phyloP scores from a whole-genome alignment of 768 basidiomycete species.

The Serendipita vermifera region DNA sequence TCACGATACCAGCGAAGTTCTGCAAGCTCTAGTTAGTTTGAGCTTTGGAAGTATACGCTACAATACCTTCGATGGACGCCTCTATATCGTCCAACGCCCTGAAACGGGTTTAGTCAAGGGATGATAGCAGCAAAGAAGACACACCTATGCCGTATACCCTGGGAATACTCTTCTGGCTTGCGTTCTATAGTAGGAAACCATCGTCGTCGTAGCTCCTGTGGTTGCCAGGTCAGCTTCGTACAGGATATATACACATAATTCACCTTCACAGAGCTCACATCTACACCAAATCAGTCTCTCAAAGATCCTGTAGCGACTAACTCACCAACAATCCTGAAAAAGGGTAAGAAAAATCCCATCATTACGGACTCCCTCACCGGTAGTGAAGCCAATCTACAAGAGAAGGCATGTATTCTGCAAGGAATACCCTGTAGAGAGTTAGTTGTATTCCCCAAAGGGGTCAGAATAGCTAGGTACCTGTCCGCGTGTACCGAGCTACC shows the following conservation, averaged over 20 bases:
- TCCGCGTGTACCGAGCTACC: conserved; percentile 84
- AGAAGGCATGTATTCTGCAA: conserved; percentile 67
- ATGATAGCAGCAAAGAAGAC: conserved; percentile 10
- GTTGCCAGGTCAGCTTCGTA: background rate
- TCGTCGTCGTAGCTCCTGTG: conserved; percentile 56
- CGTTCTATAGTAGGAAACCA: conserved; percentile 42
- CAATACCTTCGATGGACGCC: conserved; percentile 55
- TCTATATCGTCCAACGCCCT: conserved; percentile 66
- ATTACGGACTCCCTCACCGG: conserved; percentile 32
- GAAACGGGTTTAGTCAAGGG: conserved; percentile 20
- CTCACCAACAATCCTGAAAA: conserved; percentile 55
- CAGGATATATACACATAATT: background rate
- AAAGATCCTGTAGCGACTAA: conserved; percentile 12
- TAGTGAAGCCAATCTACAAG: conserved; percentile 72
- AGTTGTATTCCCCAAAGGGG: background rate
- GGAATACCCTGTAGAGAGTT: conserved; percentile 34
- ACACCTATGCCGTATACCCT: conserved; percentile 47
- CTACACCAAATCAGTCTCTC: conserved; percentile 27
- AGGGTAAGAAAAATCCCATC: conserved; percentile 12
- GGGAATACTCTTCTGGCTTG: conserved; percentile 18
- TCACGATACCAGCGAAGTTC: conserved; percentile 71
- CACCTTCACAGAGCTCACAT: conserved; percentile 77
- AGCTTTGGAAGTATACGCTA: background rate
- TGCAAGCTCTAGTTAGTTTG: conserved; percentile 21
- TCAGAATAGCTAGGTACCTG: background rate